A percentile compares a stretch with the other conserved stretches of the same genome.
These are phyloP conservation scores for Fusarium guadeloupense DNA, from an alignment of 2,329 filamentous ascomycete species.

Conservation along the genomic window DNA sequence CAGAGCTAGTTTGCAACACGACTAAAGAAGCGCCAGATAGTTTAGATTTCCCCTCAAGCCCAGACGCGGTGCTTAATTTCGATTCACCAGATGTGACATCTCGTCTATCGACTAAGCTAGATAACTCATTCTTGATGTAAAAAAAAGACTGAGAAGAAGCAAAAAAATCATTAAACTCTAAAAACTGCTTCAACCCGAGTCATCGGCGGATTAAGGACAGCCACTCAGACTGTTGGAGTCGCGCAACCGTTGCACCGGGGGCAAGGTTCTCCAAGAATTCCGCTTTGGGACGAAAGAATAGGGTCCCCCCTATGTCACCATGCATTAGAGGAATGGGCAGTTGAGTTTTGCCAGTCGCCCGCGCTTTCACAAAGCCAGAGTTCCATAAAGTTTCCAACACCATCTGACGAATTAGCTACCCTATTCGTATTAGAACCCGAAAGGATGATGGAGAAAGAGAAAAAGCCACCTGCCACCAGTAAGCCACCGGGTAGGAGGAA, in stretches of 20 bases:
- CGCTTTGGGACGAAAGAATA: not conserved
- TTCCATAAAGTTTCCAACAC: slow-evolving; percentile 6
- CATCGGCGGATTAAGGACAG: not conserved
- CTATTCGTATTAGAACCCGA: slow-evolving; percentile 27
- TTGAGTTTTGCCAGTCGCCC: slow-evolving; percentile 28
- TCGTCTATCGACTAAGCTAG: too few species aligned
- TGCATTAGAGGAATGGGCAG: slow-evolving; percentile 21
- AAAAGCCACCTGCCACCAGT: not conserved
- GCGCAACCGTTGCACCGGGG: slow-evolving; percentile 24
- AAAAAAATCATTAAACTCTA: not conserved
- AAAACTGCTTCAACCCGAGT: slow-evolving; percentile 6
- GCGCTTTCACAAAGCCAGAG: slow-evolving; percentile 30
- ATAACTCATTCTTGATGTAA: too few species aligned
- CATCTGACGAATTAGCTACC: slow-evolving; percentile 18
- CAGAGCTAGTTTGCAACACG: not conserved
- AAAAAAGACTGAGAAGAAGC: too few species aligned
- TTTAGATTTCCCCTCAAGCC: not conserved
- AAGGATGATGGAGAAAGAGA: too few species aligned
- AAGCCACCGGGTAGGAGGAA: too few species aligned
- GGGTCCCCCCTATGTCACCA: not conserved
- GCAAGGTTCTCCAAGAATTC: not conserved
- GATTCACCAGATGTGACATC: not conserved
- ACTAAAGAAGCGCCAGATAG: not conserved
- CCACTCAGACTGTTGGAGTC: slow-evolving; percentile 18
- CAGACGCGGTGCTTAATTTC: not conserved